Base-by-base conservation (phyloP, 2,329 filamentous ascomycete genomes). In the Trichoderma harzianum region DNA sequence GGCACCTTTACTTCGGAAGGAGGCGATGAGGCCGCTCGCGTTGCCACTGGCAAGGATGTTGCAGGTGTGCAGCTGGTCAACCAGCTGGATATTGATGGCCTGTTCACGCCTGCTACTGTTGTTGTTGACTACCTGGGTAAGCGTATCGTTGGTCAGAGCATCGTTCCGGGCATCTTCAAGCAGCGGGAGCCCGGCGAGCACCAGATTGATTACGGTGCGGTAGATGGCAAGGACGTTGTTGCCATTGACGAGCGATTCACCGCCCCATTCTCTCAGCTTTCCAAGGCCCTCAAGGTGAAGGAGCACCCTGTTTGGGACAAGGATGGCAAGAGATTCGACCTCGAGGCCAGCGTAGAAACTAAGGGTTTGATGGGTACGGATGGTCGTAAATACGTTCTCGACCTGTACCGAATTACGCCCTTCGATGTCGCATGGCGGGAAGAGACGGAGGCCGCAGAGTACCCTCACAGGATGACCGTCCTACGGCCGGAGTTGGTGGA, bases 121-220 rank as follows among this genome's bases (percentile, higher is more conserved):
- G 94, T 99, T 16, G 92, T 98, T 21, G 96, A 99, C 81, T 99
- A 98, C 79, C 89, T 98, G 47, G 96, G 97, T 78, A 98, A 97
- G 87, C 94, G 96, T 75, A 92, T 99, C 77, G 96, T 99, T 68
- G 96, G 94, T 43, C 96, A 99, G 84, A 98, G 95, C 78, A 98
- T 99, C 75, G 96, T 99, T 21, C 96, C 96, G 6, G 97, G 96
- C 72, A 99, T 99, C 78, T 99, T 99, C 88, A 98, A 98, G 86
- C 96, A 98, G 84, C 91, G 95, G 43, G 96, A 98, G 78, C 94
- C 95, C 34, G 96, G 95, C 67, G 96, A 99, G 88, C 96, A 97
- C 83, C 96, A 98, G 82, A 98, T 99, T 76, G 96, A 99, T 81
- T 99, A 99, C 79, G 96, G 96, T 79, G 96, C 95, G 75, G 96